Conservation (phyloP, 2,329 filamentous ascomycete species). For the Pseudofabraea citricarpa region DNA sequence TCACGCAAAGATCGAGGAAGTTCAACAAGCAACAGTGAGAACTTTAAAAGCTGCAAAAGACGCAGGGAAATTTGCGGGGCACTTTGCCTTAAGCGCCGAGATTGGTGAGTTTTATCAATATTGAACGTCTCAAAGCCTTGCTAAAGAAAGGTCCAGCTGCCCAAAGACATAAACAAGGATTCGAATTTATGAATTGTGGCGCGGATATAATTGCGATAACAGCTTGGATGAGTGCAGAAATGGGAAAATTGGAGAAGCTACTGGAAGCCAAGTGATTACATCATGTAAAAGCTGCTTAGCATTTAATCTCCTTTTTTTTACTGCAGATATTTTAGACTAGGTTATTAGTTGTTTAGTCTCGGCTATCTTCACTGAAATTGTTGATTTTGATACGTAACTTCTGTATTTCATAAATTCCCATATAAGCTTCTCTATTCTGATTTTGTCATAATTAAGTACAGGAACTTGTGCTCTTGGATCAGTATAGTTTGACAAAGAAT, state of each 20-base stretch:
- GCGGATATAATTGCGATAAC: slow-evolving; percentile 32
- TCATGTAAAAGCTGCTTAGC: background rate
- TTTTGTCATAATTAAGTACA: too few species aligned
- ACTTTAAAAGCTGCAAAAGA: slow-evolving; percentile 24
- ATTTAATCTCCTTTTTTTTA: too few species aligned
- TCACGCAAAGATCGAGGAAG: slow-evolving; percentile 27
- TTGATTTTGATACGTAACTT: too few species aligned
- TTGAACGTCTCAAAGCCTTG: too few species aligned
- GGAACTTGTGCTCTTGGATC: too few species aligned
- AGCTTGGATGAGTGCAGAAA: slow-evolving; percentile 31
- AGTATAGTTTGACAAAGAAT: too few species aligned
- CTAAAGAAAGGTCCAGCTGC: too few species aligned
- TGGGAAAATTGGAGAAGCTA: slow-evolving; percentile 20
- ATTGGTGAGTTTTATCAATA: slow-evolving; percentile 13
- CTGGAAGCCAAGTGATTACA: slow-evolving; percentile 4
- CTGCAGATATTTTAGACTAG: too few species aligned
- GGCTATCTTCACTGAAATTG: too few species aligned
- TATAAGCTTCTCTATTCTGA: too few species aligned
- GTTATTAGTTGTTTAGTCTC: too few species aligned
- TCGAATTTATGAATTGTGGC: slow-evolving; percentile 33
- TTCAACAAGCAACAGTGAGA: slow-evolving; percentile 23
- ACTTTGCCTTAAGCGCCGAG: slow-evolving; percentile 29
- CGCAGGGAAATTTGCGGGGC: slow-evolving; percentile 30
- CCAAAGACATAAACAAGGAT: slow-evolving; percentile 23
- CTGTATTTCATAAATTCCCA: too few species aligned